These are phyloP conservation scores for Begonia masoniana DNA, from an alignment of 306 rosid species.

Conservation along the genomic window DNA sequence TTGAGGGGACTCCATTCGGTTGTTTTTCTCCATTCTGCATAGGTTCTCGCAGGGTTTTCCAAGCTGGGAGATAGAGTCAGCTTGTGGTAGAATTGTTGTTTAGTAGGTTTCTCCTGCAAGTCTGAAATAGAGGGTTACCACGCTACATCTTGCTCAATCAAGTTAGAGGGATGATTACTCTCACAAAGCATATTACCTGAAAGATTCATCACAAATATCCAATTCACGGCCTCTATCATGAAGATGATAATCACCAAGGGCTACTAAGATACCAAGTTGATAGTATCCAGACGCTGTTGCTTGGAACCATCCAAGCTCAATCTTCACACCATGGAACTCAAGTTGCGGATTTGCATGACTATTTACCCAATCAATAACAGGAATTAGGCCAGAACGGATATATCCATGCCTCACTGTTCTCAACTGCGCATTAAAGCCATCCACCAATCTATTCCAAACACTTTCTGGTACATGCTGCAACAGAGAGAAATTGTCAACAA, in stretches of 20 bases:
- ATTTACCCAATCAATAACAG: slow-evolving; percentile 71
- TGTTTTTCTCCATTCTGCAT: too few relatives aligned
- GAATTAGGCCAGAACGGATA: slow-evolving; percentile 63
- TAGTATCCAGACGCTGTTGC: slow-evolving; percentile 98
- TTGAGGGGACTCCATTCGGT: too few relatives aligned
- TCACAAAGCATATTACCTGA: slow-evolving; percentile 1
- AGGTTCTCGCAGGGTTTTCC: too few relatives aligned
- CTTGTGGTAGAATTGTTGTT: too few relatives aligned
- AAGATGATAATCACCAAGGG: slow-evolving; percentile 63
- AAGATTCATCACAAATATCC: neutral
- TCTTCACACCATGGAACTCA: slow-evolving; percentile 83
- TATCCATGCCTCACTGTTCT: slow-evolving; percentile 82
- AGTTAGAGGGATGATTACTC: too few relatives aligned
- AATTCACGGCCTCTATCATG: slow-evolving; percentile 35
- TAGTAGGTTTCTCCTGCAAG: too few relatives aligned
- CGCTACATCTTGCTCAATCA: too few relatives aligned
- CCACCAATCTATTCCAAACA: slow-evolving; percentile 92
- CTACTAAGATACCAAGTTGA: slow-evolving; percentile 91
- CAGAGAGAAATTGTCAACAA: slow-evolving; percentile 1
- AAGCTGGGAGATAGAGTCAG: too few relatives aligned
- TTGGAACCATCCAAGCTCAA: slow-evolving; percentile 98
- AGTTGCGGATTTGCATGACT: slow-evolving; percentile 96
- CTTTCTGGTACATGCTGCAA: slow-evolving; percentile 91
- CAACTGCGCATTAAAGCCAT: slow-evolving; percentile 93
- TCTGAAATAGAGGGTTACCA: too few relatives aligned